Conservation (phyloP, 139 green algal species). For the Chlamydomonas schloesseri region DNA sequence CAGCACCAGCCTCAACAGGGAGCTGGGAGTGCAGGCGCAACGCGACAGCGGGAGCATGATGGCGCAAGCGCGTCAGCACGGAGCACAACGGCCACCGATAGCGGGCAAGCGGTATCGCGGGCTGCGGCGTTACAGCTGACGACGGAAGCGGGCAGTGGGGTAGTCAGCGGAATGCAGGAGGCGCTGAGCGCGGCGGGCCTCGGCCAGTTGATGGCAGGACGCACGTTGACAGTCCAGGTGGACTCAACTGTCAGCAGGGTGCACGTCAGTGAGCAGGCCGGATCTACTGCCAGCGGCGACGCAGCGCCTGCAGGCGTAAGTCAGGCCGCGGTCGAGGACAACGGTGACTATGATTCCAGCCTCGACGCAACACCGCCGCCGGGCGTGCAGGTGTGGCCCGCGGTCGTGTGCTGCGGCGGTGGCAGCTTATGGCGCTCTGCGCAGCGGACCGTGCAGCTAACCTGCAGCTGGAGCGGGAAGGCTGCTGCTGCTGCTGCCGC, state of each 20-base stretch:
- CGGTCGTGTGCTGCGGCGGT: background rate
- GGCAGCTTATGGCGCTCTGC: no score
- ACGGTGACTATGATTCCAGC: no score
- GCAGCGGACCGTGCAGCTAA: background rate
- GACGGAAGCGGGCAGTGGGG: background rate
- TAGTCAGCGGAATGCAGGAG: background rate
- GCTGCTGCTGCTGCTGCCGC: background rate
- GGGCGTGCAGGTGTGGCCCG: background rate
- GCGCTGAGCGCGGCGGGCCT: no score
- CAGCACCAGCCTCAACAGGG: background rate
- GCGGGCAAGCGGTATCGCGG: no score
- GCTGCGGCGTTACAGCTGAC: background rate
- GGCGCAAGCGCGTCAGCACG: no score
- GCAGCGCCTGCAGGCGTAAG: no score
- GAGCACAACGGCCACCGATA: no score
- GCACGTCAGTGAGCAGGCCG: background rate
- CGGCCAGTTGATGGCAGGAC: background rate
- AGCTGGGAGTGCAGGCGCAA: no score
- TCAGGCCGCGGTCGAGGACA: no score
- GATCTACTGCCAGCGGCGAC: background rate
- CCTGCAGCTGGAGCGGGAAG: no score
- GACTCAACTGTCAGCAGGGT: background rate
- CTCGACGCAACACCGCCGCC: background rate
- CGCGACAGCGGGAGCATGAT: no score
- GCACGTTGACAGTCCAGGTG: conserved; percentile 8